These are phyloP conservation scores for Tolypocladium sp. DNA, from an alignment of 2,329 filamentous ascomycete genomes.

Conservation along the genomic window DNA sequence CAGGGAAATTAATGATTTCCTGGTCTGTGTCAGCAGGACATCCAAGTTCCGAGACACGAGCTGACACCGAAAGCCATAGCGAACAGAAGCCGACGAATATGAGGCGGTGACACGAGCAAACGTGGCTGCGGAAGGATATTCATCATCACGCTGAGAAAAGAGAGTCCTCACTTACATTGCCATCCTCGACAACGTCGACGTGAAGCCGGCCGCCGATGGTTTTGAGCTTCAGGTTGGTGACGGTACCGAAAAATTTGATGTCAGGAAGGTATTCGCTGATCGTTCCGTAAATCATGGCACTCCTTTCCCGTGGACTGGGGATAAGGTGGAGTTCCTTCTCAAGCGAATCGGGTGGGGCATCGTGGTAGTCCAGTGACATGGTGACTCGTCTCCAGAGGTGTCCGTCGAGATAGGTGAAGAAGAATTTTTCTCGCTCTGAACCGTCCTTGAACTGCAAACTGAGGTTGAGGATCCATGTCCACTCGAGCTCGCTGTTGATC, in stretches of 20 bases:
- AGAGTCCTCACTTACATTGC: constrained; percentile 49
- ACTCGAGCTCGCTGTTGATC: constrained; percentile 74
- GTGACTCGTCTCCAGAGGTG: constrained; percentile 81
- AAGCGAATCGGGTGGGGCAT: constrained; percentile 69
- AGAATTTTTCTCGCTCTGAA: constrained; percentile 92
- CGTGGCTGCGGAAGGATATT: no score
- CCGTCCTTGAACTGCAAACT: constrained; percentile 97
- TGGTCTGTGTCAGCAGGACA: constrained; percentile 15
- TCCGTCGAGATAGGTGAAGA: constrained; percentile 85
- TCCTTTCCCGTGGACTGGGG: constrained; percentile 85
- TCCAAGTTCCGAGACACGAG: not conserved
- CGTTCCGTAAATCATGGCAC: constrained; percentile 83
- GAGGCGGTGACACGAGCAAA: no score
- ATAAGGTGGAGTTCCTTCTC: constrained; percentile 73
- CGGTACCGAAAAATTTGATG: constrained; percentile 91
- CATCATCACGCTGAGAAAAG: not conserved
- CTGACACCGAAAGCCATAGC: no score
- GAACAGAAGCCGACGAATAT: no score
- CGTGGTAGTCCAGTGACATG: constrained; percentile 84
- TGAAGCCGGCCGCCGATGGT: constrained; percentile 81
- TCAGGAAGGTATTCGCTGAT: constrained; percentile 83
- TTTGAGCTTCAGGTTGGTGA: constrained; percentile 90
- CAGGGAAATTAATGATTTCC: constrained; percentile 85
- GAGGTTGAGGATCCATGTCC: constrained; percentile 88
- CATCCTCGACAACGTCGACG: constrained; percentile 92